A percentile compares a stretch with the other conserved stretches of the same genome.
phyloP scores from a whole-genome alignment of 768 basidiomycete species.

The Pisolithus marmoratus region DNA sequence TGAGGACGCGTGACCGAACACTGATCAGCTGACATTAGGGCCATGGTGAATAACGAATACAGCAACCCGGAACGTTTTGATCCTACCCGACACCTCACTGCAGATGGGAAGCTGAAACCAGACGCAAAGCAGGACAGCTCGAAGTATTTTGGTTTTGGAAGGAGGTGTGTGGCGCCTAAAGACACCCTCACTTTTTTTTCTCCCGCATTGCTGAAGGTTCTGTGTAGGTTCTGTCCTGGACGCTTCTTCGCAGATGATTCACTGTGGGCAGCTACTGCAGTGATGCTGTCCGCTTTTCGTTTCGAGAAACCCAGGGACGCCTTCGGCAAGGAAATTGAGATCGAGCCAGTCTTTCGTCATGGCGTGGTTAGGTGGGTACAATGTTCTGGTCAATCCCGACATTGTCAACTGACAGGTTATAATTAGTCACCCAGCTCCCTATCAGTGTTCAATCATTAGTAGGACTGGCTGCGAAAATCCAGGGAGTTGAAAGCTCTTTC shows the following conservation, averaged over 20 bases:
- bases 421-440: not conserved
- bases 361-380: not conserved
- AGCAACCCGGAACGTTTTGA: not conserved
- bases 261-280: not conserved
- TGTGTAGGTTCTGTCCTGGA: not conserved
- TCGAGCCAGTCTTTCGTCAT: not conserved
- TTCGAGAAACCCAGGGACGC: slow-evolving; percentile 2
- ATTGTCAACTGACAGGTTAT: not conserved
- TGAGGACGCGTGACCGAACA: too few species aligned
- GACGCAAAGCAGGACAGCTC: not conserved
- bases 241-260: not conserved
- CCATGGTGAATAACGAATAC: not conserved
- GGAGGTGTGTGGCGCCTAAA: not conserved
- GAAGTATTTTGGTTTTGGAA: not conserved
- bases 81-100: not conserved
- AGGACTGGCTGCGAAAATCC: not conserved
- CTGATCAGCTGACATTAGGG: not conserved
- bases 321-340: not conserved
- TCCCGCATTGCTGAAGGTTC: not conserved
- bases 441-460: not conserved
- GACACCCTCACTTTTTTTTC: not conserved
- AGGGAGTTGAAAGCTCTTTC: too few species aligned
- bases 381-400: not conserved
- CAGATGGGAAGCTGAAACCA: not conserved
- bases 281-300: not conserved